These are phyloP conservation scores for Podosphaera aphanis DNA, from an alignment of 2,329 filamentous ascomycete species.

Conservation along the genomic window DNA sequence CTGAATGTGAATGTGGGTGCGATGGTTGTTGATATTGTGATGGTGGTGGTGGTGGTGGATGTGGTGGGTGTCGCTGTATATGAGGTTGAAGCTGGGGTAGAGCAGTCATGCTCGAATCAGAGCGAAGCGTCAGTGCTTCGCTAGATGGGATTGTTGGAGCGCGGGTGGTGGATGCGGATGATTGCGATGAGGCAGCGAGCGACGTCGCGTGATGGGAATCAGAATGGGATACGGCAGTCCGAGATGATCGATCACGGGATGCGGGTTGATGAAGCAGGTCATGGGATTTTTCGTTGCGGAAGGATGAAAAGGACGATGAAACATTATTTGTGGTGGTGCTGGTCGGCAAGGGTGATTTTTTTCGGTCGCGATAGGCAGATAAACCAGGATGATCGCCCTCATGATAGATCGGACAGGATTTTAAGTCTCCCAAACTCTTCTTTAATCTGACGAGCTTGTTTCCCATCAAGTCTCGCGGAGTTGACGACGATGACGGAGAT, in stretches of 20 bases:
- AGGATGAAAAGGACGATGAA: not conserved
- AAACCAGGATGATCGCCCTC: not conserved
- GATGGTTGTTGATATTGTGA: slow-evolving; percentile 25
- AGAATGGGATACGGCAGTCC: not conserved
- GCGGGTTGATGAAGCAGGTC: not conserved
- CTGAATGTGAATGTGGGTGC: slow-evolving; percentile 40
- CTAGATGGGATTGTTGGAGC: not conserved
- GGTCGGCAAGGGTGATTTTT: not conserved
- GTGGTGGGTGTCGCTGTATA: too few relatives aligned
- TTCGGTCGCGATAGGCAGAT: not conserved
- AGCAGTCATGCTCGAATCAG: not conserved
- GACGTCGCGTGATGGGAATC: not conserved
- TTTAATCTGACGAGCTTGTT: slow-evolving; percentile 13
- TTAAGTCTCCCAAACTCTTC: slow-evolving; percentile 8
- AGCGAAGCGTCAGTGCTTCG: not conserved
- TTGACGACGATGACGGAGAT: slow-evolving; percentile 11
- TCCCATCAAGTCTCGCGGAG: slow-evolving; percentile 14
- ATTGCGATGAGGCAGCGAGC: not conserved
- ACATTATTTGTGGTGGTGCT: not conserved
- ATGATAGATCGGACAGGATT: slow-evolving; percentile 4
- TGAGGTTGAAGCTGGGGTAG: too few relatives aligned
- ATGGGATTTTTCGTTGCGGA: not conserved
- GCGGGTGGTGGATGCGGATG: not conserved
- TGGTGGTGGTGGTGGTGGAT: slow-evolving; percentile 42
- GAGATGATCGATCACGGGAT: not conserved